phyloP scores from a whole-genome alignment of 441 rosid genomes.

The Lepidium campestre region DNA sequence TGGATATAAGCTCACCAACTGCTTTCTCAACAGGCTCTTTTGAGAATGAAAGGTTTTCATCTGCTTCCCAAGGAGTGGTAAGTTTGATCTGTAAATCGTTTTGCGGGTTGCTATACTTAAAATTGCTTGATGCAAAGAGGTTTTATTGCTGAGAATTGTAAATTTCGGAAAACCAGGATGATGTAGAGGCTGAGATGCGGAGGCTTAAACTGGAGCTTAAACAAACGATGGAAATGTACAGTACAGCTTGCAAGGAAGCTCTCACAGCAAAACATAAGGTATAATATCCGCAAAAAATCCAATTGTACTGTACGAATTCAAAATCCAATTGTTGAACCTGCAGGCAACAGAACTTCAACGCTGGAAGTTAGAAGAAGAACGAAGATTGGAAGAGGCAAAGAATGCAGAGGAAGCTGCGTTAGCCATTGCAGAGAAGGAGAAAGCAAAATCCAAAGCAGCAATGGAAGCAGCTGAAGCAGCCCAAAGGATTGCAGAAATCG shows the following conservation, averaged over 20 bases:
- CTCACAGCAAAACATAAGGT: slow-evolving; percentile 87
- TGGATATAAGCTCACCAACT: slow-evolving; percentile 41
- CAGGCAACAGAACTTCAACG: slow-evolving; percentile 78
- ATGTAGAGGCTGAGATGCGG: slow-evolving; percentile 91
- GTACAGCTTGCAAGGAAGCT: slow-evolving; percentile 93
- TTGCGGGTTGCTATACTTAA: neutral
- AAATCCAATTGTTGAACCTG: slow-evolving; percentile 10
- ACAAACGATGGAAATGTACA: slow-evolving; percentile 96
- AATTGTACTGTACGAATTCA: neutral
- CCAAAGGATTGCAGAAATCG: slow-evolving; percentile 70
- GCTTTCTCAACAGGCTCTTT: slow-evolving; percentile 36
- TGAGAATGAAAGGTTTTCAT: slow-evolving; percentile 43
- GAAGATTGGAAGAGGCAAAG: slow-evolving; percentile 72
- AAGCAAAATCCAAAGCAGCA: slow-evolving; percentile 78
- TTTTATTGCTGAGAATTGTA: slow-evolving; percentile 4
- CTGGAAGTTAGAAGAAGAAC: slow-evolving; percentile 78
- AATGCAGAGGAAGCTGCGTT: slow-evolving; percentile 78
- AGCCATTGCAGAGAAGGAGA: slow-evolving; percentile 74
- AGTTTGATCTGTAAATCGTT: slow-evolving; percentile 1
- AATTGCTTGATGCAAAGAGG: neutral
- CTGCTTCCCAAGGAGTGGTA: slow-evolving; percentile 42
- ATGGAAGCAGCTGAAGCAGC: slow-evolving; percentile 90
- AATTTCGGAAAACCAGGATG: slow-evolving; percentile 45
- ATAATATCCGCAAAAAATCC: neutral
- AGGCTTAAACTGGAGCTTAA: slow-evolving; percentile 86